Conservation (phyloP, 179 eudicot species). For the Actinidia arguta region DNA sequence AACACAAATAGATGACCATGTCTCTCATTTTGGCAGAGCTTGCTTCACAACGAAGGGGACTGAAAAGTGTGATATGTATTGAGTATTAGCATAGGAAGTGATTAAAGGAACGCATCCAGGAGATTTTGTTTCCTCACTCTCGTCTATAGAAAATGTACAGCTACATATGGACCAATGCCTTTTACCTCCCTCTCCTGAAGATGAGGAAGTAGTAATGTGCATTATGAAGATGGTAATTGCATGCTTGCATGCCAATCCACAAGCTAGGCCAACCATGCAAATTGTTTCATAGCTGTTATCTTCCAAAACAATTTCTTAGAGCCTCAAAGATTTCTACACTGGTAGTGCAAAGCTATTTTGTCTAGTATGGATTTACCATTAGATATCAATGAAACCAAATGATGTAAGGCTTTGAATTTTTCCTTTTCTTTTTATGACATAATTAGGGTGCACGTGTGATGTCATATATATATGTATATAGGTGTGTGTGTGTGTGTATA, state of each 20-base stretch:
- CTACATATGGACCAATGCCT: constrained; percentile 42
- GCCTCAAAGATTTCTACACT: not conserved
- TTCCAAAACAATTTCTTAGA: not conserved
- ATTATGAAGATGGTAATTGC: constrained; percentile 29
- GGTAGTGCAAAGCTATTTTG: too few species aligned
- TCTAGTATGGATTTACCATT: too few species aligned
- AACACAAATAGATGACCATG: not conserved
- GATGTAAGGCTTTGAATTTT: too few species aligned
- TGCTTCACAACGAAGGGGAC: constrained; percentile 50
- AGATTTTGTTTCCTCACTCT: constrained; percentile 28
- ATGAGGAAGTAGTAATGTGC: constrained; percentile 25
- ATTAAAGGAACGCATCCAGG: constrained; percentile 51
- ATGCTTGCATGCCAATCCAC: constrained; percentile 32
- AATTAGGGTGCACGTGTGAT: too few species aligned
- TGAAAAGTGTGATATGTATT: constrained; percentile 50
- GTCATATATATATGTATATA: too few species aligned
- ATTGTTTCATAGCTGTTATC: constrained; percentile 20
- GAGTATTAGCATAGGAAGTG: constrained; percentile 49
- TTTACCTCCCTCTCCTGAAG: constrained; percentile 23
- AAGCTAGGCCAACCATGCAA: constrained; percentile 43
- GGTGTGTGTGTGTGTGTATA: too few species aligned
- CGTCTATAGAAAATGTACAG: constrained; percentile 1
- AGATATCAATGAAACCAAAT: too few species aligned
- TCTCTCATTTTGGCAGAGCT: constrained; percentile 36
- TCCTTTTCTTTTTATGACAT: too few species aligned